Base-by-base conservation (phyloP, 2,329 filamentous ascomycete species). In the Dothideomycetidae sp. region DNA sequence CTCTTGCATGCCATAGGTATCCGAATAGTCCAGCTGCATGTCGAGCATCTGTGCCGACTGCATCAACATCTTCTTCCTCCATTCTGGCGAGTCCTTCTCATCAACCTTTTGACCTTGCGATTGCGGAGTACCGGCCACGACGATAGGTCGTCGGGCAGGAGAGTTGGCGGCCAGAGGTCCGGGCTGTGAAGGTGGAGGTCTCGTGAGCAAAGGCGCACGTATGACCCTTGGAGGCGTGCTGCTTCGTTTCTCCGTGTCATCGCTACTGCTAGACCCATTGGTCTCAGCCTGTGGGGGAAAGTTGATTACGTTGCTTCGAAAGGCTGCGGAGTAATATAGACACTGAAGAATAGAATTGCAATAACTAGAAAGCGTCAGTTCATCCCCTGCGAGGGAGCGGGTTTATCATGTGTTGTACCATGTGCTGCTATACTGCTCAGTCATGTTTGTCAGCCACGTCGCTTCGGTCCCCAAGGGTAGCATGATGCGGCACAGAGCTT, bases 311-410 rank as follows among this genome's bases (percentile, higher is more conserved):
- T 88, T 76, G 64, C 94, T 80, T 61, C 90, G 82, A 59, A 98
- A 98, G 19, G 83, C 76, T 31, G 84, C 79, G 13, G 88, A 94
- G 64, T 93, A 93, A 63, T 93, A 98, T 41, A 98, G 75, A 51
- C 85, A 92, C 64, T 98, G 90, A 41, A 98, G 73, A 52, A 98
- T 93, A 10, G 90, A 98, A 61, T 98, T 98, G 65, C 84, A 93
- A 62, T 98, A 98, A 58, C 88, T 96, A 60, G 37, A 31, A 11
- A 9, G 17, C 15, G 23, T 39, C 26, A 41, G 33, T 33, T 26
- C 18, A 17, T 2, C 4, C 18, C 30, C n/a, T 34, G 31, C 12
- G 2, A 14, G 26, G 9, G 13, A n/a, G 10, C 39, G 16, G 31
- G 12, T 12, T 23, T n/a, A 29, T 10, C 32, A 30, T 29, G 12